Conservation (phyloP, 257 asterid species). For the Fraxinus anomala region DNA sequence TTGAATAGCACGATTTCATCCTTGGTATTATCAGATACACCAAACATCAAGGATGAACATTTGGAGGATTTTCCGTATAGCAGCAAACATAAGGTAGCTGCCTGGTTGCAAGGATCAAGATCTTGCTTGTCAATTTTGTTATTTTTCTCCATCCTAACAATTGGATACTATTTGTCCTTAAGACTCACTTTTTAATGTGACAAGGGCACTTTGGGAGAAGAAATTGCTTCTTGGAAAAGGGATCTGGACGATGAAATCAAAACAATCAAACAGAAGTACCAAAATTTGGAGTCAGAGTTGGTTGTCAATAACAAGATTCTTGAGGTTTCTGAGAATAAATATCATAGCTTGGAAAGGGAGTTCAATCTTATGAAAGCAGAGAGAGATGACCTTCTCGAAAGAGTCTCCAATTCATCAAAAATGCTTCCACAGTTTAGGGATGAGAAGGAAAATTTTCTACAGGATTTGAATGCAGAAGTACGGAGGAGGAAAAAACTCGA, state of each 20-base stretch:
- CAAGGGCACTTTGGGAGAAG: conserved; percentile 76
- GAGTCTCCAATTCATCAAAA: conserved; percentile 49
- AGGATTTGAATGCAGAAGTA: conserved; percentile 59
- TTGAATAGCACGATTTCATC: conserved; percentile 58
- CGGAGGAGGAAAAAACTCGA: conserved; percentile 73
- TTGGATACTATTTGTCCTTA: conserved; percentile 59
- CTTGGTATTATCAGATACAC: conserved; percentile 45
- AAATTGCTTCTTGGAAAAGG: conserved; percentile 80
- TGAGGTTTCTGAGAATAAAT: conserved; percentile 54
- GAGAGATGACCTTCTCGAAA: conserved; percentile 43
- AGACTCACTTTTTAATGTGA: conserved; percentile 43
- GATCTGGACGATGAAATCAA: conserved; percentile 56
- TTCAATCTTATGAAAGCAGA: conserved; percentile 60
- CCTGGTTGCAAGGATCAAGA: conserved; percentile 59
- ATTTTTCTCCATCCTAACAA: conserved; percentile 50
- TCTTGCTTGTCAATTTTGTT: conserved; percentile 54
- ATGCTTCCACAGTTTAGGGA: conserved; percentile 47
- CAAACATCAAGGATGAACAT: conserved; percentile 32
- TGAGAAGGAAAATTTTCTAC: conserved; percentile 61
- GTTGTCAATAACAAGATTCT: conserved; percentile 48
- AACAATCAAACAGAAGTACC: conserved; percentile 48
- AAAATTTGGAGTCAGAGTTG: conserved; percentile 61
- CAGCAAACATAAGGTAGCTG: conserved; percentile 84
- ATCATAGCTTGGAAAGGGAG: conserved; percentile 68
- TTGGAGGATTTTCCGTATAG: conserved; percentile 30